A percentile compares a stretch with the other conserved stretches of the same genome.
These are phyloP conservation scores for Emiliania huxleyi DNA, from an alignment of 78 protist species.

Conservation along the genomic window DNA sequence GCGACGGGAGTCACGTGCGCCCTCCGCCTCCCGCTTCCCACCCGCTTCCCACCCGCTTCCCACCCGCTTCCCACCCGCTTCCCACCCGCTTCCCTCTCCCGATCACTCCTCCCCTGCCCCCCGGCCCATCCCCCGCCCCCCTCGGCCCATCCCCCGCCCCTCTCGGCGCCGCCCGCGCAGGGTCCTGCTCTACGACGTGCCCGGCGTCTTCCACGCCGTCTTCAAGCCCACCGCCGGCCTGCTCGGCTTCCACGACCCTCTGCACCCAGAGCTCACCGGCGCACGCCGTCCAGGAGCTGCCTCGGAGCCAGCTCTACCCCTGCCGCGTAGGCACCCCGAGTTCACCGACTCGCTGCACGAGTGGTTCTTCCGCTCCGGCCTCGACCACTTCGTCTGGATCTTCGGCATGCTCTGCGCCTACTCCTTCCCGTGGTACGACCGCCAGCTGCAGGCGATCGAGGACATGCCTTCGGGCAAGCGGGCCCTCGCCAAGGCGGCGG, in stretches of 20 bases:
- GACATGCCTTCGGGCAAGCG: neutral
- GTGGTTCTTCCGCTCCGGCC: conserved; percentile 67
- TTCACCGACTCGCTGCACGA: conserved; percentile 35
- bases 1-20: neutral
- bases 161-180: too few species aligned
- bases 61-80: too few species aligned
- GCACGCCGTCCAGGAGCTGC: neutral
- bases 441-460: neutral
- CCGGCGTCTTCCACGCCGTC: conserved; percentile 13
- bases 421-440: neutral
- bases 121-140: too few species aligned
- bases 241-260: neutral
- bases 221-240: neutral
- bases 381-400: conserved; percentile 55
- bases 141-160: too few species aligned
- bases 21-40: neutral
- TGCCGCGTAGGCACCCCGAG: neutral
- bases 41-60: too few species aligned
- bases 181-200: neutral
- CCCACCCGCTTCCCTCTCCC: too few species aligned
- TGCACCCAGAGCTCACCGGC: neutral
- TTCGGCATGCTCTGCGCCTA: conserved; percentile 33
- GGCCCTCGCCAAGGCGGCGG: neutral
- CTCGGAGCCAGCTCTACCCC: neutral
- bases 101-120: too few species aligned